A percentile compares a stretch with the other conserved stretches of the same genome.
Conservation (phyloP, 345 rosid species). For the Dipteronia dyeriana region DNA sequence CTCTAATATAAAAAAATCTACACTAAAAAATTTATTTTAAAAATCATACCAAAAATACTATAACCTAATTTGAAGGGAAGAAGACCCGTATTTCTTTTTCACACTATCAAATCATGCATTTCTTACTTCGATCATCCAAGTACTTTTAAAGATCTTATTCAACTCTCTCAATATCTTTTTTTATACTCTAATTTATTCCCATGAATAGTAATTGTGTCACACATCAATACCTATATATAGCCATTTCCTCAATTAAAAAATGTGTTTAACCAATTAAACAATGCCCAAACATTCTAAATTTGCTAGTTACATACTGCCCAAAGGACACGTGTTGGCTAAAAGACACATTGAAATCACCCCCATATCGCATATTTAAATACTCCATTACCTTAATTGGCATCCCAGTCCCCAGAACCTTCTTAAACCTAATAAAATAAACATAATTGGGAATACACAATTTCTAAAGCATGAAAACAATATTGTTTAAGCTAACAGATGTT, state of each 20-base stretch:
- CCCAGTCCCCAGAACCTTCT: conserved; percentile 59
- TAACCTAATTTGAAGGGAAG: conserved; percentile 21
- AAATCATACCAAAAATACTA: too few relatives aligned
- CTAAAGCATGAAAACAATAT: conserved; percentile 32
- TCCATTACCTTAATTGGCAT: conserved; percentile 45
- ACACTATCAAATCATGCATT: conserved; percentile 24
- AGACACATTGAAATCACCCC: conserved; percentile 32
- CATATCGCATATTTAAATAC: not conserved
- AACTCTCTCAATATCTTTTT: conserved; percentile 16
- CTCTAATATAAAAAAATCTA: too few relatives aligned
- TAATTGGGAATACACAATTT: conserved; percentile 27
- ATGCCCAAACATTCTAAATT: conserved; percentile 45
- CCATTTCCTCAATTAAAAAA: conserved; percentile 21
- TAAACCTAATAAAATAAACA: conserved; percentile 13
- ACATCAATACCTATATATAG: conserved; percentile 41
- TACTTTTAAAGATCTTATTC: conserved; percentile 11
- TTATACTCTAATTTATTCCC: conserved; percentile 5
- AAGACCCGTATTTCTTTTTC: conserved; percentile 11
- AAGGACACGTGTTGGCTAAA: conserved; percentile 32
- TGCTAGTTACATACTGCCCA: conserved; percentile 25
- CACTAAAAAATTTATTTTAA: too few relatives aligned
- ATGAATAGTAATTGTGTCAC: conserved; percentile 13
- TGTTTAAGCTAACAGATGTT: conserved; percentile 38
- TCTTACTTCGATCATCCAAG: conserved; percentile 12
- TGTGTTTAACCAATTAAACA: conserved; percentile 34